phyloP scores from a whole-genome alignment of 2,329 filamentous ascomycete species.

The Coccinonectria pachysandricola region DNA sequence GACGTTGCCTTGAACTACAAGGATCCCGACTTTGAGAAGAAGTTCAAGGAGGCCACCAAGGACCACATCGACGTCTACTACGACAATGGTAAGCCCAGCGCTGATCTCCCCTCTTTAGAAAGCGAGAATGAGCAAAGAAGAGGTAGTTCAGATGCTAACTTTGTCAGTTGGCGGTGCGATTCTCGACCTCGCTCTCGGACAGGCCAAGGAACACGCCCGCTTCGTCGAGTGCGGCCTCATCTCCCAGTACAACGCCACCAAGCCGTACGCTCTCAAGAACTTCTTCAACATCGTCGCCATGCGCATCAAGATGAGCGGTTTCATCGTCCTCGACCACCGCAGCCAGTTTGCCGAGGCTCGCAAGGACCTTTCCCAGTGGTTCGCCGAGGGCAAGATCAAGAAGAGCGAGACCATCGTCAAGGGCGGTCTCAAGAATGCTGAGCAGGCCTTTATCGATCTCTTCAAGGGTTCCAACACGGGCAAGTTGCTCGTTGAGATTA shows the following conservation, averaged over 20 bases:
- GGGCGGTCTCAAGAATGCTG: conserved; percentile 55
- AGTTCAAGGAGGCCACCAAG: conserved; percentile 49
- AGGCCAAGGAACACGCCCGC: conserved; percentile 52
- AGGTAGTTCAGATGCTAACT: too few relatives aligned
- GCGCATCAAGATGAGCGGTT: conserved; percentile 56
- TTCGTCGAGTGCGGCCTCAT: conserved; percentile 67
- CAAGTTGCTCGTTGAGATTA: conserved; percentile 32
- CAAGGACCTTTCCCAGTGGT: conserved; percentile 56
- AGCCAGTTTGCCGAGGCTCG: conserved; percentile 48
- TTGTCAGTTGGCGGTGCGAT: conserved; percentile 54
- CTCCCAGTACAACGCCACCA: conserved; percentile 55
- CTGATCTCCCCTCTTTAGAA: rapidly evolving
- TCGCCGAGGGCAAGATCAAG: conserved; percentile 62
- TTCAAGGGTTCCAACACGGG: conserved; percentile 62
- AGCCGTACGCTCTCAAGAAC: conserved; percentile 45
- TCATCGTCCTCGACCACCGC: conserved; percentile 62
- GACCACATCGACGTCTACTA: conserved; percentile 59
- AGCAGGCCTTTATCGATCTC: conserved; percentile 52
- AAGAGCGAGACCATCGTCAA: conserved; percentile 60
- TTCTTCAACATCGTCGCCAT: conserved; percentile 43
- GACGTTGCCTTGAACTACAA: conserved; percentile 64
- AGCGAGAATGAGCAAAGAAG: too few relatives aligned
- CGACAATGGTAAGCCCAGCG: conserved; percentile 43
- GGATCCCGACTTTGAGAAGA: conserved; percentile 45
- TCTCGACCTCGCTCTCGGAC: conserved; percentile 52